phyloP scores from a whole-genome alignment of 2,329 filamentous ascomycete genomes.

The Xylariaceae sp. region DNA sequence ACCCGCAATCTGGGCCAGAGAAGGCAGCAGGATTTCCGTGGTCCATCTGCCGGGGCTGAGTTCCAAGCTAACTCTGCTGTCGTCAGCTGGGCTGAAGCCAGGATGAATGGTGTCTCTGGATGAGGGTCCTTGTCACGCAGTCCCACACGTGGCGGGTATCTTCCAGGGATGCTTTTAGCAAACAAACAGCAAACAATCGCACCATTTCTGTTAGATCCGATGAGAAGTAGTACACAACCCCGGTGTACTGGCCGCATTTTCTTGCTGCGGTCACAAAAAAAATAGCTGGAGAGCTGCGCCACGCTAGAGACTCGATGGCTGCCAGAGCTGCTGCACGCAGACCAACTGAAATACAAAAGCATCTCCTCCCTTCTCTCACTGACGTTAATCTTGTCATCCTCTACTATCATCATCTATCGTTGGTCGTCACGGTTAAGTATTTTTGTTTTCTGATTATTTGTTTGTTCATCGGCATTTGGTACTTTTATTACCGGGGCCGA shows the following conservation, averaged over 20 bases:
- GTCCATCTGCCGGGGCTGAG: not conserved
- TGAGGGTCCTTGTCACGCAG: not conserved
- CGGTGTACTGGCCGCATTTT: not conserved
- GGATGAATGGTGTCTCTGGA: not conserved
- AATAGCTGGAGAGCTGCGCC: constrained; percentile 22
- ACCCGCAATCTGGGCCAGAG: not conserved
- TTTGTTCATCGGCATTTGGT: not conserved
- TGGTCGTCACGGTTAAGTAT: constrained; percentile 5
- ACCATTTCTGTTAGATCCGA: not conserved
- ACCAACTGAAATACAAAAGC: constrained; percentile 24
- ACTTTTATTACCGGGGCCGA: constrained; percentile 6
- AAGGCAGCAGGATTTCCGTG: not conserved
- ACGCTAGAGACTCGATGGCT: constrained; percentile 22
- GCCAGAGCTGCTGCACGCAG: constrained; percentile 9
- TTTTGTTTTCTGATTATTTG: not conserved
- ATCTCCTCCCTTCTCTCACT: constrained; percentile 17
- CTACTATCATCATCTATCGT: constrained; percentile 8
- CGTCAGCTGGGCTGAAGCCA: not conserved
- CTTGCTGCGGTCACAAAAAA: not conserved
- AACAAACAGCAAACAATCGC: not conserved
- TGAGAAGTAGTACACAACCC: not conserved
- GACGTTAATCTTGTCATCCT: constrained; percentile 1
- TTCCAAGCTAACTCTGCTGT: not conserved
- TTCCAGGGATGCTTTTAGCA: not conserved
- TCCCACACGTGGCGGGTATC: not conserved